Base-by-base conservation (phyloP, 768 basidiomycete species). In the Pholiota conissans region DNA sequence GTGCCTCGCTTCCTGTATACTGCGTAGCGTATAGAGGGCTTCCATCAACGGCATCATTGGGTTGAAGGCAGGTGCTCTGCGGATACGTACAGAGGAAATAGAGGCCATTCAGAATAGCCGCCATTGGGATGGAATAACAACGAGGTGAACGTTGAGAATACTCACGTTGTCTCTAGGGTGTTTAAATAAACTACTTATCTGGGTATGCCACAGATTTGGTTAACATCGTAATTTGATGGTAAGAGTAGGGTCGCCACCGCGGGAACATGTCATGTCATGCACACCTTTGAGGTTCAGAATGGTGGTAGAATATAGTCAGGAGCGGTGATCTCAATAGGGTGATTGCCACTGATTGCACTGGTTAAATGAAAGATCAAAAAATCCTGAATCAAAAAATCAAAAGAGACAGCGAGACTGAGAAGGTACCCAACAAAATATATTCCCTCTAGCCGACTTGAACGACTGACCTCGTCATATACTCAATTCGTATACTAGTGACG, bases 401-500 rank as follows among this genome's bases (percentile, higher is more conserved):
- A n/a, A n/a, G n/a, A n/a, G n/a, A n/a, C n/a, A n/a, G n/a, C 13
- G 30, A 13, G 30, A 32, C 7, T 26, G 8, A 7, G 6, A 22
- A 5, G 14, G 46, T 24, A 49, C 4, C 10, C 30, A 51, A 39
- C 2, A 20, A 39, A 22, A 39, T n/a, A n/a, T 1, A 20, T 54
- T 54, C 53, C 53, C 53, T 9, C 53, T 54, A 54, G 53, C 53
- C 53, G 53, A 54, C 42, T 54, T 54, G 53, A 54, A 54, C 53
- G 53, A 54, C 53, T 54, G 53, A 54, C 53, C 53, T 54, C 53
- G 53, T 54, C 53, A 54, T 54, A 46, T 24, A 54, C 53, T 3
- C 3, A 8, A 7, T 14, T 8, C 2, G 53, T 46, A 28, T 76
- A 76, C 75, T 76, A 78, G 78, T 79, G 78, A 79, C 73, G 78